Percentiles rank a stretch among this genome's conserved stretches.
These are phyloP conservation scores for Leccinum fallax DNA, from an alignment of 1,284 basidiomycete species.

Conservation along the genomic window DNA sequence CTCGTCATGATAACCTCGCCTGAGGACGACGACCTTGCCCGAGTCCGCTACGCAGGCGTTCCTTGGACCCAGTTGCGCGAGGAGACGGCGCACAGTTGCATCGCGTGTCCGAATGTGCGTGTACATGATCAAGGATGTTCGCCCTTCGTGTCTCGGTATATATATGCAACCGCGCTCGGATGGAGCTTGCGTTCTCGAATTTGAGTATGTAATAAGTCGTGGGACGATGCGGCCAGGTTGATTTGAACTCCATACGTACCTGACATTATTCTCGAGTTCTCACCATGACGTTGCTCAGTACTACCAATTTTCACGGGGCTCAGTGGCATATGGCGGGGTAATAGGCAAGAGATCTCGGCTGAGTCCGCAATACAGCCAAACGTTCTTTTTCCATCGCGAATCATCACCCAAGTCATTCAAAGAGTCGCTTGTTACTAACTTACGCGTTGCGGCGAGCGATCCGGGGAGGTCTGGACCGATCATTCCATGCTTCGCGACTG, in stretches of 20 bases:
- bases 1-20: constrained; percentile 70
- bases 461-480: neutral
- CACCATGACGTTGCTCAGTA: neutral
- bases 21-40: constrained; percentile 30
- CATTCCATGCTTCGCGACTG: constrained; percentile 5
- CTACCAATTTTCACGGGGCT: too few species aligned
- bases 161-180: constrained; percentile 7
- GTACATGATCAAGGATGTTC: constrained; percentile 16
- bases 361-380: too few species aligned
- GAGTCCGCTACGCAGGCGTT: neutral
- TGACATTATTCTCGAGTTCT: neutral
- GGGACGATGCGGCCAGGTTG: neutral
- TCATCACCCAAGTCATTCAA: too few species aligned
- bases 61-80: constrained; percentile 9
- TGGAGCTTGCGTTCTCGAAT: constrained; percentile 18
- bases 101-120: constrained; percentile 19
- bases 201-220: constrained; percentile 11
- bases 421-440: too few species aligned
- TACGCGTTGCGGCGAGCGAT: neutral
- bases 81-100: constrained; percentile 9
- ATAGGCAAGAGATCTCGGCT: neutral
- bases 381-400: too few species aligned
- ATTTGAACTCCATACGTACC: neutral
- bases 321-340: neutral
- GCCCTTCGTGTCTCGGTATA: neutral